Evolutionary conservation across 257 asterid species (phyloP).

Genomic region (Nicotiana attenuata): DNA sequence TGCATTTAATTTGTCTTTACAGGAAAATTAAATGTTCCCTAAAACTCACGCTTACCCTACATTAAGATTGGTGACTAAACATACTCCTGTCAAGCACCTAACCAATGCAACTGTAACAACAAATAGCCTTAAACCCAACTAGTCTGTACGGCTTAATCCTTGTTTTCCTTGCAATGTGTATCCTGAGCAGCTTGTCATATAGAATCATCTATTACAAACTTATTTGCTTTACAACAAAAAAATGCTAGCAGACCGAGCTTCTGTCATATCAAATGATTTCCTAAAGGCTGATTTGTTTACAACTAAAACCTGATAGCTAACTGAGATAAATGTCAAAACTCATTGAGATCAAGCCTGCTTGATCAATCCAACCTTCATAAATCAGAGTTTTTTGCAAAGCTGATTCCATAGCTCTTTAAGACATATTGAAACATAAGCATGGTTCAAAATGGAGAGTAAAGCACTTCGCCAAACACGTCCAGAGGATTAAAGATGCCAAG

Average conservation of each 20-base stretch:
- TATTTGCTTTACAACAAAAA: not conserved
- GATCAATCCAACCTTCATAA: conserved; percentile 1
- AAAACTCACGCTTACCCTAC: not conserved
- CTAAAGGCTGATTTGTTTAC: conserved; percentile 1
- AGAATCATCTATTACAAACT: not conserved
- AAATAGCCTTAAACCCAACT: not conserved
- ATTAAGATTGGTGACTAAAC: not conserved
- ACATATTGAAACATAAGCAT: not conserved
- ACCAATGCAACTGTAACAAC: not conserved
- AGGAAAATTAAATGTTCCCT: not conserved
- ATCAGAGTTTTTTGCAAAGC: not conserved
- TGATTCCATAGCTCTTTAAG: not conserved
- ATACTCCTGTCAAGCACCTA: not conserved
- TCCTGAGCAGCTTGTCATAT: not conserved
- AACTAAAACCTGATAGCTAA: not conserved
- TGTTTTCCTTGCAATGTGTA: not conserved
- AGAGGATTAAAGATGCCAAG: not conserved
- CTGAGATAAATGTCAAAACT: not conserved
- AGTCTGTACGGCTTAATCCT: not conserved
- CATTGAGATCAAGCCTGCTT: not conserved
- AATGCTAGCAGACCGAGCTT: not conserved
- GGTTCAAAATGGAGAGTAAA: not conserved
- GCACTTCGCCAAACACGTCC: not conserved
- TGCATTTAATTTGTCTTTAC: not conserved
- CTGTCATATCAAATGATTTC: not conserved